These are phyloP conservation scores for Yamadazyma philogaea DNA, from an alignment of 805 yeast genomes.

Conservation along the genomic window DNA sequence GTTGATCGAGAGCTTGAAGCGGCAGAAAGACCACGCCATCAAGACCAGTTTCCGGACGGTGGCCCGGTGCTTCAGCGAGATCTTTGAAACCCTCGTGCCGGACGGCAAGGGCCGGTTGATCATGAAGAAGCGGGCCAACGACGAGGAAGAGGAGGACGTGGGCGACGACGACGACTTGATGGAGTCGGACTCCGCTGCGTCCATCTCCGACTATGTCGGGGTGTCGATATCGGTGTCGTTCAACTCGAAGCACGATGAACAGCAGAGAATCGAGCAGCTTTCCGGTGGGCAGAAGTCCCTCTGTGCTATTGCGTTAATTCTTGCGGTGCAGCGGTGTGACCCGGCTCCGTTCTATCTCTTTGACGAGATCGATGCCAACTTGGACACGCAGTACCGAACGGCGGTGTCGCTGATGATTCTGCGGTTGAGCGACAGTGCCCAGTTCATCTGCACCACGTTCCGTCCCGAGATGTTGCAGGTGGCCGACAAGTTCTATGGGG, in stretches of 20 bases:
- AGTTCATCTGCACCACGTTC: slow-evolving; percentile 95
- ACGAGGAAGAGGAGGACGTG: slow-evolving; percentile 17
- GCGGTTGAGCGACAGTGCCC: slow-evolving; percentile 65
- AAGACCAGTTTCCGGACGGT: slow-evolving; percentile 74
- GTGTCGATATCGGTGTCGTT: slow-evolving; percentile 86
- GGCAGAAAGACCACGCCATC: slow-evolving; percentile 81
- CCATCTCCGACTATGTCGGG: slow-evolving; percentile 65
- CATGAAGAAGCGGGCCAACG: slow-evolving; percentile 34
- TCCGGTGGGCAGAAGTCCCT: slow-evolving; percentile 97
- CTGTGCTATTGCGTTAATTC: slow-evolving; percentile 91
- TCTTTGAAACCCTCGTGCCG: slow-evolving; percentile 82
- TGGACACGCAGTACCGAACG: slow-evolving; percentile 87
- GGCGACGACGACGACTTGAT: slow-evolving; percentile 12
- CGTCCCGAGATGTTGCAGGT: slow-evolving; percentile 87
- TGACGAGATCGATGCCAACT: slow-evolving; percentile 95
- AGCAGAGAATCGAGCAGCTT: slow-evolving; percentile 81
- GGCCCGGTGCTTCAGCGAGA: slow-evolving; percentile 64
- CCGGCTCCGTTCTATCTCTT: slow-evolving; percentile 96
- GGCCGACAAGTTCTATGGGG: slow-evolving; percentile 87
- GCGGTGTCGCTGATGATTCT: slow-evolving; percentile 78
- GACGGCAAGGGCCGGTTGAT: slow-evolving; percentile 72
- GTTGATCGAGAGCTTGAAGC: slow-evolving; percentile 64
- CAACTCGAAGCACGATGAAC: slow-evolving; percentile 82
- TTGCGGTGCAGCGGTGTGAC: slow-evolving; percentile 92
- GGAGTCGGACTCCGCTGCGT: slow-evolving; percentile 6